phyloP scores from a whole-genome alignment of 2,329 filamentous ascomycete species.

The Sphaerulina vaccinii region DNA sequence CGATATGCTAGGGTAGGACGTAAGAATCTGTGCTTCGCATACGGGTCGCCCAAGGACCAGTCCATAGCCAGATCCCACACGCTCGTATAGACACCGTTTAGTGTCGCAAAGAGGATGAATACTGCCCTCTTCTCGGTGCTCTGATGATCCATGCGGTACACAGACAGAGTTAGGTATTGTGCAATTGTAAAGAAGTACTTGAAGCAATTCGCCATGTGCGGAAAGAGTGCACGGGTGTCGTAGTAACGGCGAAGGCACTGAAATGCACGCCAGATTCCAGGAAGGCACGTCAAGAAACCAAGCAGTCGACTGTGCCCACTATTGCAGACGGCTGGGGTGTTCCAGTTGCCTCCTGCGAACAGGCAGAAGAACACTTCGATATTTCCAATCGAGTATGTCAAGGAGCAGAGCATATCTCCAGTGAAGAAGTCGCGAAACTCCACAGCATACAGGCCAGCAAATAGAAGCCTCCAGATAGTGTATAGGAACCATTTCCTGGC shows the following conservation, averaged over 20 bases:
- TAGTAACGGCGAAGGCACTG: slow-evolving; percentile 88
- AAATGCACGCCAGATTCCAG: slow-evolving; percentile 83
- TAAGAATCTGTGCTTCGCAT: slow-evolving; percentile 59
- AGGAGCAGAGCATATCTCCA: slow-evolving; percentile 94
- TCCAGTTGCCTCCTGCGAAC: slow-evolving; percentile 73
- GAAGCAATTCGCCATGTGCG: slow-evolving; percentile 85
- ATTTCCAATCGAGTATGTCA: slow-evolving; percentile 88
- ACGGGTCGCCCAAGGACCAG: slow-evolving; percentile 75
- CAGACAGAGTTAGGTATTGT: slow-evolving; percentile 72
- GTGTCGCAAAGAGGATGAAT: slow-evolving; percentile 75
- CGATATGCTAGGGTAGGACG: slow-evolving; percentile 80
- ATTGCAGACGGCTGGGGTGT: slow-evolving; percentile 73
- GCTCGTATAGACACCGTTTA: slow-evolving; percentile 80
- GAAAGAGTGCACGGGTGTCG: slow-evolving; percentile 83
- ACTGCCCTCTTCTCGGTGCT: slow-evolving; percentile 60
- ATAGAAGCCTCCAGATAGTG: slow-evolving; percentile 79
- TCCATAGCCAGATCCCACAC: slow-evolving; percentile 97
- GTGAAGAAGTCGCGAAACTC: slow-evolving; percentile 98
- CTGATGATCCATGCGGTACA: slow-evolving; percentile 73
- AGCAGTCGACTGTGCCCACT: slow-evolving; percentile 78
- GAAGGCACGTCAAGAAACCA: slow-evolving; percentile 80
- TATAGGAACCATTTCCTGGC: slow-evolving; percentile 84
- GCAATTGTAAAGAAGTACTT: slow-evolving; percentile 87
- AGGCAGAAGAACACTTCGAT: slow-evolving; percentile 92
- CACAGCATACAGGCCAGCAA: slow-evolving; percentile 85